Conservation (phyloP, 1,284 basidiomycete species). For the Apiotrichum laibachii region DNA sequence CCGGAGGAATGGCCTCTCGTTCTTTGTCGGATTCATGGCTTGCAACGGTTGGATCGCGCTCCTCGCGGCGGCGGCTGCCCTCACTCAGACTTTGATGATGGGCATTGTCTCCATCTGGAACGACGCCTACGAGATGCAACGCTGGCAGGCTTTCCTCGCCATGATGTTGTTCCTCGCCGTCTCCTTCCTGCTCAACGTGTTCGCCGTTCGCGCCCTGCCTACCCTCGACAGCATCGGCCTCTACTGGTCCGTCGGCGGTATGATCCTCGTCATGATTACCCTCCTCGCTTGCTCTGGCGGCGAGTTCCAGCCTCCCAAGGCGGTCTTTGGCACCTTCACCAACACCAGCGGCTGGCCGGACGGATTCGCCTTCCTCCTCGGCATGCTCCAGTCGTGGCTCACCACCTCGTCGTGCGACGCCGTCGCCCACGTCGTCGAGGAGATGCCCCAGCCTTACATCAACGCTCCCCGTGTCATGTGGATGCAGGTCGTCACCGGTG, state of each 20-base stretch:
- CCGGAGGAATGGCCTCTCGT: not conserved
- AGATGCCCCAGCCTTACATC: constrained; percentile 43
- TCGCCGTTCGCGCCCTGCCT: constrained; percentile 38
- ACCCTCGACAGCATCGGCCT: constrained; percentile 45
- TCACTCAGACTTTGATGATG: constrained; percentile 43
- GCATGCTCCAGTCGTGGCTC: constrained; percentile 44
- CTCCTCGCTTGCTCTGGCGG: constrained; percentile 44
- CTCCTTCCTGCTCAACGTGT: constrained; percentile 42
- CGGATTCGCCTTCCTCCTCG: constrained; percentile 53
- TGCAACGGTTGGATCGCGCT: constrained; percentile 51
- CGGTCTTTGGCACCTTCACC: constrained; percentile 51
- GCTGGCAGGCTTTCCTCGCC: constrained; percentile 40
- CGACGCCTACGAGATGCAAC: constrained; percentile 33
- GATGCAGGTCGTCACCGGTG: constrained; percentile 63
- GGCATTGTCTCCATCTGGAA: constrained; percentile 44
- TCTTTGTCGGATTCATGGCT: constrained; percentile 2
- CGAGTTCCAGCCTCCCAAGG: constrained; percentile 47
- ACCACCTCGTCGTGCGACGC: constrained; percentile 29
- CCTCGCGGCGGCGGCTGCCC: constrained; percentile 38
- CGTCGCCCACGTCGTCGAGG: constrained; percentile 43
- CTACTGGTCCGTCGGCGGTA: constrained; percentile 36
- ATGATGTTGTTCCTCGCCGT: constrained; percentile 37
- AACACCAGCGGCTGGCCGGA: constrained; percentile 55
- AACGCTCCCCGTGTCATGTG: constrained; percentile 54
- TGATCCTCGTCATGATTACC: constrained; percentile 50